Evolutionary conservation across 73 alveolate species (phyloP).

Genomic region (Paramecium pentaurelia): DNA sequence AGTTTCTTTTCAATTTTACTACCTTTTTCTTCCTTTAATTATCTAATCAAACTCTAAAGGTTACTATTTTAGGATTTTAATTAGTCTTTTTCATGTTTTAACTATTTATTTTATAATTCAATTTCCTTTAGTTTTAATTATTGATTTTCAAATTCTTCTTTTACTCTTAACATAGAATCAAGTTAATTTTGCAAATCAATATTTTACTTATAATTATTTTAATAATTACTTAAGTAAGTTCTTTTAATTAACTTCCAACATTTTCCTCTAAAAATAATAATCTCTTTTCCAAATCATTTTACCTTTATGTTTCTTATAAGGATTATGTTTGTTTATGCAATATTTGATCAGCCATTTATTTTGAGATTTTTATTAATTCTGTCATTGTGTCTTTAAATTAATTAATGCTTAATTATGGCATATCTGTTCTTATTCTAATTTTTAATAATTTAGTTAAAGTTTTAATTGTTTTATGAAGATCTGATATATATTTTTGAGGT

Average conservation of each 20-base stretch:
- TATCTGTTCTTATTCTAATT: constrained; percentile 38
- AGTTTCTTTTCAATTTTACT: constrained; percentile 12
- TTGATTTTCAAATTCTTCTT: constrained; percentile 5
- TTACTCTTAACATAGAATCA: background rate
- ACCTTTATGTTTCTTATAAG: constrained; percentile 16
- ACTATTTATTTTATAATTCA: constrained; percentile 13
- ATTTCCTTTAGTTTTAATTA: background rate
- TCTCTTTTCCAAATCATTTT: constrained; percentile 6
- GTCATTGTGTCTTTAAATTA: background rate
- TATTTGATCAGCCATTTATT: background rate
- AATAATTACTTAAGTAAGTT: background rate
- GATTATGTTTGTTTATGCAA: background rate
- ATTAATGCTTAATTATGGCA: background rate
- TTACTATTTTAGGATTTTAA: constrained; percentile 28
- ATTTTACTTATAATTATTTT: background rate
- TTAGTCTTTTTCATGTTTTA: constrained; percentile 31
- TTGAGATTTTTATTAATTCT: background rate
- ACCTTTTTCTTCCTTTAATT: constrained; percentile 29
- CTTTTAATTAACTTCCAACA: background rate
- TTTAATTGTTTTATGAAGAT: constrained; percentile 6
- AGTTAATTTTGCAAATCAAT: background rate
- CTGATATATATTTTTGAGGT: background rate
- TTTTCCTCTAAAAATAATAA: background rate
- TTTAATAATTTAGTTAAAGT: constrained; percentile 21
- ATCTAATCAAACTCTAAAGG: background rate